Evolutionary conservation across 495 filamentous ascomycete genomes (phyloP), one percentile per base, ranked within the genome.

Genomic region (Podospora appendiculata): DNA sequence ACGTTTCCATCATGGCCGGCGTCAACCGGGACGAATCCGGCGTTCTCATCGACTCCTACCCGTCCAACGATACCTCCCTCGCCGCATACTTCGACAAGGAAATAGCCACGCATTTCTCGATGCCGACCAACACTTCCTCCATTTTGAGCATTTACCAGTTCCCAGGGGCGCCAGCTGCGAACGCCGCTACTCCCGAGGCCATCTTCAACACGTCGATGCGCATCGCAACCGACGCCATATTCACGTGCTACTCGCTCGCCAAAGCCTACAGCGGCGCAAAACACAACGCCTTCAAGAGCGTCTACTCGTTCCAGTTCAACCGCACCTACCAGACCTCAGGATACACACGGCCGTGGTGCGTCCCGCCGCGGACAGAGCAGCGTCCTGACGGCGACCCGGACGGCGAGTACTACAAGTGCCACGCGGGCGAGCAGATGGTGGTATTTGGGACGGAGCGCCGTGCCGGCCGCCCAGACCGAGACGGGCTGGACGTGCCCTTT

Each of bases 371-470:
- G 7, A 62, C 65, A 0, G 32, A 56, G 2, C 45, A 32, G 0
- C 51, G 54, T 42, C 70, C 66, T 5, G 54, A 68, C 48, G 71
- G 72, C 17, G 63, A 74, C 55, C 63, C 72, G 14, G 51, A 54
- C 40, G 47, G 13, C 7, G 67, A 70, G 54, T 74, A 75, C 61
- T 70, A 65, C 55, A 74, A 74, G 45, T 79, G 75, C 57, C 76
- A 78, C 58, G 71, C 69, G 13, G 74, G 74, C 17, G 75, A 79
- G 53, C 66, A 76, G 39, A 69, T 67, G 48, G 65, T 69, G 10
- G 62, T 68, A 9, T 73, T 73, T 50, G 70, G 65, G 3, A 65
- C 58, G 40, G 45, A 65, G 41, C n/a, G 17, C 10, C 50, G 64
- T n/a, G 49, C 13, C 11, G 62, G 60, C 6, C 19, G 48, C 19